Base-by-base conservation (phyloP, 2,329 filamentous ascomycete species). In the Hymenoscyphus repandus region DNA sequence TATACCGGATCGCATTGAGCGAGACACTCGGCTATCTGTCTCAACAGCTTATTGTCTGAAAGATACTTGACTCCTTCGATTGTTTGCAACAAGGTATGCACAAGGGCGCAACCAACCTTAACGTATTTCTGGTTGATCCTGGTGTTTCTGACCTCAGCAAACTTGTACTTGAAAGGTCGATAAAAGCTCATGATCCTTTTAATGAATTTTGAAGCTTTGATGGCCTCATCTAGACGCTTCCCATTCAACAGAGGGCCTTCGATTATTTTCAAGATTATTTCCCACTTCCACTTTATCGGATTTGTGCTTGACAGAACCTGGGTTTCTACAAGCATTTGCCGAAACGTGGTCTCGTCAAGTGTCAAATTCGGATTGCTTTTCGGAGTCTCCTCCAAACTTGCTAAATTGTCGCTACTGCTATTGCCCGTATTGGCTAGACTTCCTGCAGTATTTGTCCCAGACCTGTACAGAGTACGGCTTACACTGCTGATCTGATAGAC, bases 401-500 rank as follows among this genome's bases (percentile, higher is more conserved):
- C 67, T n/a, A 80, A 62, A 34, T 77, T 74, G 36, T 72, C 71
- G 57, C 74, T 64, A 57, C 70, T 74, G 9, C 58, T 61, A 5
- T 63, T 64, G 37, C 52, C 55, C 15, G 56, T 45, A 39, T 51
- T 63, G 13, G 56, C 55, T 18, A 63, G 58, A 27, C 59, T 51
- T 27, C 54, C 57, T 10, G 54, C 50, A 31, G 58, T 45, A 15
- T 77, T 73, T 1, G 79, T 77, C 5, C 82, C 80, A 43, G 89
- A 95, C 51, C 90, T 80, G 65, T 95, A 95, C 12, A 99, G 72
- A 0, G 91, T 97, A 56, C 90, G 83, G 67, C 92, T 99, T 58
- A 99, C 90, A 65, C 92, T 96, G 71, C 96, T 96, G 48, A 99
- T 95, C 66, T 97, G 93, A 64, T 97, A 99, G 11, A 99, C 89